A percentile compares a stretch with the other conserved stretches of the same genome.
Evolutionary conservation across 2,329 filamentous ascomycete genomes (phyloP).

Genomic region (Microcera coccophila): DNA sequence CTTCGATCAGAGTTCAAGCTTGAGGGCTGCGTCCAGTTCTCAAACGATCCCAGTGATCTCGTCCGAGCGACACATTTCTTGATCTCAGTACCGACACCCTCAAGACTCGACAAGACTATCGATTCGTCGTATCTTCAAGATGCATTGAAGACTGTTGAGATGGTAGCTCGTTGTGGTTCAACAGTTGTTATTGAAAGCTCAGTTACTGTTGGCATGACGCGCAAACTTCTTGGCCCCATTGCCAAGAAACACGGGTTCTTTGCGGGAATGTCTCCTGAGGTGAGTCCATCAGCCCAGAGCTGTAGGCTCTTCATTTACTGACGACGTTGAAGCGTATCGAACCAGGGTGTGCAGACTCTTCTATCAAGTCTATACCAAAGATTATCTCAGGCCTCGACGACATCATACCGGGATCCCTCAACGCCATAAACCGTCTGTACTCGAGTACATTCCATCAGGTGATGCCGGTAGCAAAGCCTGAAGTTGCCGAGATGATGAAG

Average conservation of each 20-base stretch:
- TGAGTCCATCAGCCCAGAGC: background rate
- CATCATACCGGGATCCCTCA: slow-evolving; percentile 40
- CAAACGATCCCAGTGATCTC: slow-evolving; percentile 34
- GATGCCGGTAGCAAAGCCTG: slow-evolving; percentile 45
- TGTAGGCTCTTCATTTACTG: background rate
- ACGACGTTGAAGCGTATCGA: slow-evolving; percentile 40
- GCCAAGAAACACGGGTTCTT: slow-evolving; percentile 37
- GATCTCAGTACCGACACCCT: slow-evolving; percentile 49
- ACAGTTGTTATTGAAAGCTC: slow-evolving; percentile 50
- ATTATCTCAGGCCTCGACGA: slow-evolving; percentile 50
- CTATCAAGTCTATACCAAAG: slow-evolving; percentile 45
- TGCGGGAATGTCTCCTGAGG: slow-evolving; percentile 46
- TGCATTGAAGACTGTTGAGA: slow-evolving; percentile 41
- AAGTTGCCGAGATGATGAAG: slow-evolving; percentile 55
- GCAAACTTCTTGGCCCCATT: slow-evolving; percentile 44
- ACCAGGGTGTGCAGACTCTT: slow-evolving; percentile 43
- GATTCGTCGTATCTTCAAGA: slow-evolving; percentile 43
- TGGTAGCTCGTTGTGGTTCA: slow-evolving; percentile 39
- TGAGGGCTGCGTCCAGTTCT: slow-evolving; percentile 32
- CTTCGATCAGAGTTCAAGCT: slow-evolving; percentile 27
- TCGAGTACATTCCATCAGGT: slow-evolving; percentile 41
- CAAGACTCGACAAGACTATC: slow-evolving; percentile 42
- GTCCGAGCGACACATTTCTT: slow-evolving; percentile 45
- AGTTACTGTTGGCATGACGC: slow-evolving; percentile 51
- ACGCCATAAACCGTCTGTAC: slow-evolving; percentile 42